phyloP scores from a whole-genome alignment of 78 protist species.

The Paulinella micropora region DNA sequence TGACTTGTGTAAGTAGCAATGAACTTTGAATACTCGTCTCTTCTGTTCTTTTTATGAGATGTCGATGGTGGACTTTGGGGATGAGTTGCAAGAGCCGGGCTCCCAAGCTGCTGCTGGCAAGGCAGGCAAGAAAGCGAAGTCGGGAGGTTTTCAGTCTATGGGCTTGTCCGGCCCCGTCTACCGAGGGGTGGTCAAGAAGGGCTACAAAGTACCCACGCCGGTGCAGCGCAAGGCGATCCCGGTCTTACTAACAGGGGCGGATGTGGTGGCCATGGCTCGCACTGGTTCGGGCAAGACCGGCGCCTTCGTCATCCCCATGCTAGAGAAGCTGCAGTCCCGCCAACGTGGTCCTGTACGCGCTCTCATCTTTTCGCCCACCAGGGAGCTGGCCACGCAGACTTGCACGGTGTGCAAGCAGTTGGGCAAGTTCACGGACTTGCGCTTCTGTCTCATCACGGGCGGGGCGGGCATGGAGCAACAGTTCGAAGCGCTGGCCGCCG shows the following conservation, averaged over 20 bases:
- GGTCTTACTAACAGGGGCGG: conserved; percentile 56
- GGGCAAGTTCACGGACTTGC: conserved; percentile 42
- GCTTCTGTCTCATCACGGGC: conserved; percentile 71
- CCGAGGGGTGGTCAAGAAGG: conserved; percentile 49
- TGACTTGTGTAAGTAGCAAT: background rate
- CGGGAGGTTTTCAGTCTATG: conserved; percentile 52
- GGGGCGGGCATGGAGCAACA: conserved; percentile 61
- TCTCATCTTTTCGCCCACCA: conserved; percentile 85
- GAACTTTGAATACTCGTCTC: background rate
- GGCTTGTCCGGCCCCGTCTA: conserved; percentile 2
- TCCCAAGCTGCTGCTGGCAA: background rate
- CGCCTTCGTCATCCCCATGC: conserved; percentile 35
- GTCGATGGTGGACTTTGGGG: background rate
- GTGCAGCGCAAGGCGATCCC: conserved; percentile 71
- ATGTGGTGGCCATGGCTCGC: conserved; percentile 93
- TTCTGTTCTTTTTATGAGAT: background rate
- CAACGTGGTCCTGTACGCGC: background rate
- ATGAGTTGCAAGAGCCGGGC: background rate
- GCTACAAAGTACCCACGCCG: conserved; percentile 85
- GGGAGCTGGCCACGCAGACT: conserved; percentile 97
- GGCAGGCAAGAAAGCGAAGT: conserved; percentile 28
- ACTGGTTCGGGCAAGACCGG: conserved; percentile 80
- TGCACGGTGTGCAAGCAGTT: conserved; percentile 50
- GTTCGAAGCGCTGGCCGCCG: conserved; percentile 54
- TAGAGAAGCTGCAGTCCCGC: conserved; percentile 19